These are phyloP conservation scores for Seminavis robusta DNA, from an alignment of 108 stramenopile genomes.

Conservation along the genomic window DNA sequence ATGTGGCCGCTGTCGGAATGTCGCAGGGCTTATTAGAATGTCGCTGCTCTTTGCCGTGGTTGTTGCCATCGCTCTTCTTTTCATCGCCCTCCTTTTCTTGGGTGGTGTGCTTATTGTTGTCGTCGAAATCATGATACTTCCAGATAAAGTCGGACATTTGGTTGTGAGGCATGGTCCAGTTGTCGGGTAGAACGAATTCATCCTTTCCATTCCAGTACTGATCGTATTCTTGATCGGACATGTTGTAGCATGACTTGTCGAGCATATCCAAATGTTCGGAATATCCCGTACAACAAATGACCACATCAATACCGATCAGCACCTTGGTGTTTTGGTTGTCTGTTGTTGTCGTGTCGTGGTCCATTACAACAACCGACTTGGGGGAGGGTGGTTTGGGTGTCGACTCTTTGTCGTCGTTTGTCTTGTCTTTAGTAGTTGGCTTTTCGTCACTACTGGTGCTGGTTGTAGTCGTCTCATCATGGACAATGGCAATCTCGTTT, in stretches of 20 bases:
- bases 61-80: neutral
- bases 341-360: too few relatives aligned
- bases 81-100: neutral
- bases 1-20: neutral
- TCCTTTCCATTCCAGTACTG: conserved; percentile 1
- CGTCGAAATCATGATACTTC: too few relatives aligned
- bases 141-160: neutral
- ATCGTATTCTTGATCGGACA: neutral
- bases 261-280: conserved; percentile 26
- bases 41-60: too few relatives aligned
- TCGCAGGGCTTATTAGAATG: neutral
- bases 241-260: conserved; percentile 8
- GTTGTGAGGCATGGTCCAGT: conserved; percentile 29
- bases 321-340: neutral
- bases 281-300: conserved; percentile 65
- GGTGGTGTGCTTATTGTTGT: neutral
- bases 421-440: neutral
- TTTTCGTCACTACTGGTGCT: neutral
- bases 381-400: neutral
- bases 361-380: too few relatives aligned
- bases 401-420: conserved; percentile 9
- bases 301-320: conserved; percentile 33
- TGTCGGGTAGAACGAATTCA: conserved; percentile 1
- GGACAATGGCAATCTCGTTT: neutral
- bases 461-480: neutral